Percentiles rank a stretch among this genome's conserved stretches.
Evolutionary conservation across 2,329 filamentous ascomycete genomes (phyloP).

Genomic region (Coniochaeta sp.): DNA sequence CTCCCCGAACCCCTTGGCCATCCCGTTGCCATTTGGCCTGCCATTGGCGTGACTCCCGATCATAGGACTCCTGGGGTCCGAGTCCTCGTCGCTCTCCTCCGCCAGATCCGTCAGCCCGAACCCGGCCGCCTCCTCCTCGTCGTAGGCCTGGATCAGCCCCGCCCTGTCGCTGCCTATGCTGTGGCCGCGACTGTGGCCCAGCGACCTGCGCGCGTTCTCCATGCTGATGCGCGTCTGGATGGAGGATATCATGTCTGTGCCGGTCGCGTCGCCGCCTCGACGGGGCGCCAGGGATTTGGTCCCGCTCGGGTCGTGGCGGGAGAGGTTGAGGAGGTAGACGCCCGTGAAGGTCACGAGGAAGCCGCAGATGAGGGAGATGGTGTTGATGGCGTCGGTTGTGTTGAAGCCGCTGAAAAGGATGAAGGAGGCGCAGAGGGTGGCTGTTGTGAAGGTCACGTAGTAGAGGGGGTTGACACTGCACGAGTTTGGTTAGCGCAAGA

Average conservation of each 20-base stretch:
- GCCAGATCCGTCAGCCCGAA: constrained; percentile 75
- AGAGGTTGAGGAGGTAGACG: constrained; percentile 94
- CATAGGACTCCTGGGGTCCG: constrained; percentile 22
- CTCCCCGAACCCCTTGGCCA: constrained; percentile 11
- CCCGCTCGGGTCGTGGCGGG: constrained; percentile 81
- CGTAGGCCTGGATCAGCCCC: constrained; percentile 81
- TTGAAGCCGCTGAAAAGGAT: constrained; percentile 96
- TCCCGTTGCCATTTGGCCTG: constrained; percentile 28
- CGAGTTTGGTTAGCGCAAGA: constrained; percentile 16
- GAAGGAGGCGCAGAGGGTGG: constrained; percentile 88
- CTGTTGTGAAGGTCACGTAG: constrained; percentile 96
- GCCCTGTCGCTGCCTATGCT: constrained; percentile 66
- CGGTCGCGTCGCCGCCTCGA: constrained; percentile 64
- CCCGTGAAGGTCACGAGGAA: constrained; percentile 94
- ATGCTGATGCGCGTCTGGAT: constrained; percentile 89
- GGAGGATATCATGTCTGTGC: constrained; percentile 84
- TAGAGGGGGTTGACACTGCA: constrained; percentile 89
- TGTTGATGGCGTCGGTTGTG: constrained; percentile 85
- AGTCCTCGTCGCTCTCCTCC: constrained; percentile 66
- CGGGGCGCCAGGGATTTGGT: constrained; percentile 55
- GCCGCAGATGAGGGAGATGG: constrained; percentile 82
- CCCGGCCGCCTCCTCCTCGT: constrained; percentile 67
- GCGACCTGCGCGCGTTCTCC: constrained; percentile 68
- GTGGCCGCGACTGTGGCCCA: constrained; percentile 37
- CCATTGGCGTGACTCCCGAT: constrained; percentile 30